A percentile compares a stretch with the other conserved stretches of the same genome.
Evolutionary conservation across 2,329 filamentous ascomycete species (phyloP).

Genomic region (Pseudogymnoascus sp.): DNA sequence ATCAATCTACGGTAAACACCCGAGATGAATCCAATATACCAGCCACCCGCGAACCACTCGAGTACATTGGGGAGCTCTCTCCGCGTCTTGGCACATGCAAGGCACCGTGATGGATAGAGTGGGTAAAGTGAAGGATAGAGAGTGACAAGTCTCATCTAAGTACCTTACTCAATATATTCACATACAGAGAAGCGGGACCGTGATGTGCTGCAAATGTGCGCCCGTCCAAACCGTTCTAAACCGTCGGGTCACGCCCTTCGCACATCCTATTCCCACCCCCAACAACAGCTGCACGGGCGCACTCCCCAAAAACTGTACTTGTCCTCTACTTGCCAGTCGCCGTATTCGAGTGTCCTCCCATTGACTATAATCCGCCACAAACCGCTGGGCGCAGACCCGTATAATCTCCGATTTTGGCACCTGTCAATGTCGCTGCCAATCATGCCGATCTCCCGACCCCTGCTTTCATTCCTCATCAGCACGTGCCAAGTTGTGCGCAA

Average conservation of each 20-base stretch:
- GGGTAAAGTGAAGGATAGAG: too few species aligned
- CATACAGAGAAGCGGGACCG: too few species aligned
- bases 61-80: neutral
- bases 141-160: too few species aligned
- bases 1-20: neutral
- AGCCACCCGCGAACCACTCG: neutral
- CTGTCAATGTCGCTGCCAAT: neutral
- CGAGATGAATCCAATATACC: neutral
- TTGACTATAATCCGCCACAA: too few species aligned
- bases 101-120: neutral
- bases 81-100: slow-evolving; percentile 7
- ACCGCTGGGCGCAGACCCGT: too few species aligned
- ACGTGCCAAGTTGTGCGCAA: neutral
- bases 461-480: neutral
- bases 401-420: neutral
- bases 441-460: slow-evolving; percentile 1
- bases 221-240: neutral
- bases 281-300: neutral
- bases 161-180: too few species aligned
- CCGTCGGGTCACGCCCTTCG: neutral
- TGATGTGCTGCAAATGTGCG: too few species aligned
- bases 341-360: neutral
- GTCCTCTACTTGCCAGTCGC: neutral
- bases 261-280: too few species aligned
- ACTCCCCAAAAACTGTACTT: neutral